Evolutionary conservation across 495 filamentous ascomycete genomes (phyloP), one percentile per base, ranked within the genome.

Genomic region (Trichoderma erinaceum): DNA sequence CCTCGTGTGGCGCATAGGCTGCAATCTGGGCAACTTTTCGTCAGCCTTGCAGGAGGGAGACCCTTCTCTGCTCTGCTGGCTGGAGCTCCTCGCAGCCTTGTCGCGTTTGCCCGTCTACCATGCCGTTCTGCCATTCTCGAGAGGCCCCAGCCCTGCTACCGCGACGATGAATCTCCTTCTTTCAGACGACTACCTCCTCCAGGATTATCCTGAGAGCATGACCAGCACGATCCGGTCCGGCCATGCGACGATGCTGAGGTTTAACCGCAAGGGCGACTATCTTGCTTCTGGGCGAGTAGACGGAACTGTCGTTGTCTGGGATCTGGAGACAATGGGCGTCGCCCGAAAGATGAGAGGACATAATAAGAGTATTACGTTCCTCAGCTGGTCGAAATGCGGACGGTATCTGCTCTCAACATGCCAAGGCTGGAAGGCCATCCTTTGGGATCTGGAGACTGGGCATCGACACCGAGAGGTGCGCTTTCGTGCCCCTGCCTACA

Each of bases 311-410:
- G 90, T 97, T 43, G 90, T 99, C 66, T 99, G 97, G 82, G 95
- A 99, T 75, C 84, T 97, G 52, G 96, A 97, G 75, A 98, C 96
- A 35, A 95, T 93, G 82, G 93, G 94, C 46, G 89, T 98, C 21
- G 95, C 95, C 50, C 88, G 92, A 67, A 97, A 97, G 76, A 83
- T 98, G 43, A 86, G 91, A 66, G 95, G 95, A 8, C 95, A 99
- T 79, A 94, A 90, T 21, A 83, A 89, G 69, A 92, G 95, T 73
- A 91, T 98, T 50, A 92, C 95, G 69, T 95, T 91, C 15, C 76
- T 98, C 25, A 96, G 93, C 77, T 99, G 95, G 95, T 97, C 92
- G 10, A 82, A 90, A 70, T 89, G 92, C 79, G 93, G 93, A 27
- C 85, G 92, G 52, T 98, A 96, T 77, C 84, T 99, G n/a, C 86